These are phyloP conservation scores for Phytophthora boehmeriae DNA, from an alignment of 352 stramenopile genomes.

Conservation along the genomic window DNA sequence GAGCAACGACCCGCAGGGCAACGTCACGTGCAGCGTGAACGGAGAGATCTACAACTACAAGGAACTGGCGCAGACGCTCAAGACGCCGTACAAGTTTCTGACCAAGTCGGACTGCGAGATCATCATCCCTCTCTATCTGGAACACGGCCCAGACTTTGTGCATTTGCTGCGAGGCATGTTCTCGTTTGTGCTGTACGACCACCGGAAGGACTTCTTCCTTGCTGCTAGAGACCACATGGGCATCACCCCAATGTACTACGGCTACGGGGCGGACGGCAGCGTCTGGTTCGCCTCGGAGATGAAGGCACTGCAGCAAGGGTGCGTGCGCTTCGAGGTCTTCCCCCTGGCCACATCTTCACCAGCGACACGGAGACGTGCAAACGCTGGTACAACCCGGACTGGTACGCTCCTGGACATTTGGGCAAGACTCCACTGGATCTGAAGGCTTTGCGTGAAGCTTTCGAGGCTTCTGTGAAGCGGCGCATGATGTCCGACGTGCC, in stretches of 20 bases:
- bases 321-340: constrained; percentile 89
- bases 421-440: constrained; percentile 73
- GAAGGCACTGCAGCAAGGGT: constrained; percentile 94
- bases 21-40: constrained; percentile 97
- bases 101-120: constrained; percentile 98
- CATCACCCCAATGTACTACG: constrained; percentile 99
- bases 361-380: constrained; percentile 90
- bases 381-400: constrained; percentile 96
- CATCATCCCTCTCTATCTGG: constrained; percentile 96
- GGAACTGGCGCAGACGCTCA: constrained; percentile 90
- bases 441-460: constrained; percentile 84
- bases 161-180: constrained; percentile 98
- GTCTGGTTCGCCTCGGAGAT: constrained; percentile 98
- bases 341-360: constrained; percentile 90
- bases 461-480: constrained; percentile 94
- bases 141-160: constrained; percentile 91
- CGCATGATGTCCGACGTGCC: constrained; percentile 99
- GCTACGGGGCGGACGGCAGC: constrained; percentile 96
- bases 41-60: constrained; percentile 99
- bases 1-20: constrained; percentile 78
- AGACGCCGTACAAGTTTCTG: constrained; percentile 91
- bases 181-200: constrained; percentile 98
- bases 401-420: constrained; percentile 84
- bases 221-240: constrained; percentile 97
- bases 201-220: constrained; percentile 93